These are phyloP conservation scores for Diutina neorugosa DNA, from an alignment of 1,139 yeast species.

Conservation along the genomic window DNA sequence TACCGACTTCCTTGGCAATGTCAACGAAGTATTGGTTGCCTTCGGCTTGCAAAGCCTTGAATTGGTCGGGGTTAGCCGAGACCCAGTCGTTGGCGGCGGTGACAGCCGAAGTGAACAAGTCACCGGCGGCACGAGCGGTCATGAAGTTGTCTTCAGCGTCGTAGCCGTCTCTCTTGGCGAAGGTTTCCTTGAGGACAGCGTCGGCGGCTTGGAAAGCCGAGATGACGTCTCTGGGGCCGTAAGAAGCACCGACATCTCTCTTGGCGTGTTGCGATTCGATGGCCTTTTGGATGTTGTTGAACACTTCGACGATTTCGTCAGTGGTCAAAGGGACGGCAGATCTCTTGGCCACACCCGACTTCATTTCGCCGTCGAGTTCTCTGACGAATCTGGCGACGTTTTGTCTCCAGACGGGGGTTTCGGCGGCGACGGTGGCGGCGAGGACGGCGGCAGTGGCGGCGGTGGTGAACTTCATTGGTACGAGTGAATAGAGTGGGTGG, in stretches of 20 bases:
- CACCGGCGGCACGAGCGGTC: background rate
- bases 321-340: background rate
- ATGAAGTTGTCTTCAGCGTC: conserved; percentile 1
- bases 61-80: background rate
- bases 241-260: background rate
- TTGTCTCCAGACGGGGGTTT: background rate
- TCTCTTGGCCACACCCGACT: background rate
- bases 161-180: background rate
- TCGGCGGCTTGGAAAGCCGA: background rate
- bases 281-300: background rate
- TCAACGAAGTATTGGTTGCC: background rate
- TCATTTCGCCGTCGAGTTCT: background rate
- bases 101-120: background rate
- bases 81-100: background rate
- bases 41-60: background rate
- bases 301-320: background rate
- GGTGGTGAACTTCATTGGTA: conserved; percentile 1
- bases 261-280: background rate
- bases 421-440: conserved; percentile 2
- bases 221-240: background rate
- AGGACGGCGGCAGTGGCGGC: background rate
- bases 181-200: background rate
- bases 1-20: background rate
- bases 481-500: background rate
- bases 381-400: background rate